These are phyloP conservation scores for Penicillium angulare DNA, from an alignment of 495 filamentous ascomycete genomes.

Conservation along the genomic window DNA sequence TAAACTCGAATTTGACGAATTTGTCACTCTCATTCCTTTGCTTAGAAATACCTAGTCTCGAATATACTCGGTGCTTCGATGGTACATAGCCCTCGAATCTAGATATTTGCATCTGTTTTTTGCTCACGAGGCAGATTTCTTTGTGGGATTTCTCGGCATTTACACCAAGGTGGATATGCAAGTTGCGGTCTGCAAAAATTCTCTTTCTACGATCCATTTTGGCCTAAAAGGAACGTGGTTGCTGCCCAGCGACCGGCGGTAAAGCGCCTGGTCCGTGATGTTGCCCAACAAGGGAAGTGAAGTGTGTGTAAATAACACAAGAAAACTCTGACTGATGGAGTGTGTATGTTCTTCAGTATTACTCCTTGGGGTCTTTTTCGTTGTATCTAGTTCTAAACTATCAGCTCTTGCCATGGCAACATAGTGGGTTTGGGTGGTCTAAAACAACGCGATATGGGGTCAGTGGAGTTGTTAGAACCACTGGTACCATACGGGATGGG, in stretches of 20 bases:
- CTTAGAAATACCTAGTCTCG: too few relatives aligned
- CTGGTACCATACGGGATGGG: constrained; percentile 28
- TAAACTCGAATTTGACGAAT: too few relatives aligned
- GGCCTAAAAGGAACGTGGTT: constrained; percentile 25
- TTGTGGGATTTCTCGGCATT: background rate
- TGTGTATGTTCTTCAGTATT: too few relatives aligned
- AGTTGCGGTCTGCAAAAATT: constrained; percentile 41
- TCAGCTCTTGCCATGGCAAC: constrained; percentile 34
- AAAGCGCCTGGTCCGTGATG: constrained; percentile 32
- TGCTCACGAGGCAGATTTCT: too few relatives aligned
- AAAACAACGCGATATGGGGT: constrained; percentile 11
- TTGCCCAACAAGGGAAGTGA: constrained; percentile 33
- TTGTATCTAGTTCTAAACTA: too few relatives aligned
- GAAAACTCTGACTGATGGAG: too few relatives aligned
- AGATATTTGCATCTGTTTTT: constrained; percentile 6
- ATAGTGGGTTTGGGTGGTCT: constrained; percentile 12
- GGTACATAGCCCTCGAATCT: too few relatives aligned
- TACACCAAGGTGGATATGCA: constrained; percentile 16
- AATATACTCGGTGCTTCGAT: too few relatives aligned
- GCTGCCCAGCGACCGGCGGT: constrained; percentile 44
- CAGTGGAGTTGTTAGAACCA: constrained; percentile 29
- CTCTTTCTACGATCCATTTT: constrained; percentile 18
- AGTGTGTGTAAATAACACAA: constrained; percentile 17
- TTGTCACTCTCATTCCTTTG: too few relatives aligned
- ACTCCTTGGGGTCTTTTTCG: constrained; percentile 4